Evolutionary conservation across 1,284 basidiomycete species (phyloP).

Genomic region (Melanopsichium pennsylvanicum): DNA sequence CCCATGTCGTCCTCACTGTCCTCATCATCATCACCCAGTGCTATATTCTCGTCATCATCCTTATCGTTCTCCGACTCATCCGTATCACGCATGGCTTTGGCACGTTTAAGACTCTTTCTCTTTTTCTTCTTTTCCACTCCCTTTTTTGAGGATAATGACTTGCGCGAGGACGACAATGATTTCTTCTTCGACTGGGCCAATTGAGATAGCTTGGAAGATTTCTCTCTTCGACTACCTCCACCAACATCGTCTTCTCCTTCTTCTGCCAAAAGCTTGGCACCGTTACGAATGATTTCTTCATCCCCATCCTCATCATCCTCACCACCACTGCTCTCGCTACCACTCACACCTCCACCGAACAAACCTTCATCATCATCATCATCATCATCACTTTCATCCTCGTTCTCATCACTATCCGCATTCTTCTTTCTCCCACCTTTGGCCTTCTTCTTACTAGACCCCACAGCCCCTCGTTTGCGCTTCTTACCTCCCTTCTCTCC

Average conservation of each 20-base stretch:
- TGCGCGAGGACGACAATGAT: background rate
- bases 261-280: slow-evolving; percentile 30
- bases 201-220: slow-evolving; percentile 20
- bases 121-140: slow-evolving; percentile 34
- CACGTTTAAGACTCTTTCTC: slow-evolving; percentile 39
- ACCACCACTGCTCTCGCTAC: slow-evolving; percentile 22
- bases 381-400: too few species aligned
- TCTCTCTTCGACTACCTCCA: slow-evolving; percentile 14
- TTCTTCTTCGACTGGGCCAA: slow-evolving; percentile 18
- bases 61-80: slow-evolving; percentile 18
- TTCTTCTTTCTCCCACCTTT: slow-evolving; percentile 37
- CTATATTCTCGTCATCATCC: background rate
- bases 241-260: slow-evolving; percentile 24
- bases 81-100: slow-evolving; percentile 29
- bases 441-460: slow-evolving; percentile 37
- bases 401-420: slow-evolving; percentile 27
- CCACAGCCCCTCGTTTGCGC: slow-evolving; percentile 23
- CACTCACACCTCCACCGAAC: slow-evolving; percentile 24
- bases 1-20: slow-evolving; percentile 17
- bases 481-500: slow-evolving; percentile 36
- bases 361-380: slow-evolving; percentile 32
- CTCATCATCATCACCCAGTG: slow-evolving; percentile 2
- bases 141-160: slow-evolving; percentile 8
- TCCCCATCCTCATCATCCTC: slow-evolving; percentile 45
- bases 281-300: slow-evolving; percentile 47